Evolutionary conservation across 129 eudicot species (phyloP).

Genomic region (Flaveria ramosissima): DNA sequence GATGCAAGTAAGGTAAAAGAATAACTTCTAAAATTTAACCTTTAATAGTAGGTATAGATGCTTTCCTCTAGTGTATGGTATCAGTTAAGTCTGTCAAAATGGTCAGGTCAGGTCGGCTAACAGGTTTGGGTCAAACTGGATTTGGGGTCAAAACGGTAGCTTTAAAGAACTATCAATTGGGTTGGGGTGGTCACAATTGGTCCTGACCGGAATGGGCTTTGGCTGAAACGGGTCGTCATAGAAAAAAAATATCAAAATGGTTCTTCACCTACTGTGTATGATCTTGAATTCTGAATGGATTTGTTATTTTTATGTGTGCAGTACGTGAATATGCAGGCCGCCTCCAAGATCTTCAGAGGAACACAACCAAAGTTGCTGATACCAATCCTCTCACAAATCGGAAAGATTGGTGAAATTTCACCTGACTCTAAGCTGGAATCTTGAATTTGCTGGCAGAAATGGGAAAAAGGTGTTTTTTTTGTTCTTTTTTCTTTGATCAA

Average conservation of each 20-base stretch:
- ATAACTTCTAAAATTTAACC: neutral
- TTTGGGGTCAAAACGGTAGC: too few relatives aligned
- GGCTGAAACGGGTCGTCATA: too few relatives aligned
- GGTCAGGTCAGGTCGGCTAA: neutral
- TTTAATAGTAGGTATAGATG: neutral
- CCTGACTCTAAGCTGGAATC: conserved; percentile 64
- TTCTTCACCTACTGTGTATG: neutral
- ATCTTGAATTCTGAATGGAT: conserved; percentile 15
- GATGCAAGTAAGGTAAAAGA: conserved; percentile 57
- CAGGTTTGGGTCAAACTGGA: neutral
- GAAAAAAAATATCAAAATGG: too few relatives aligned
- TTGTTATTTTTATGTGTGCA: conserved; percentile 36
- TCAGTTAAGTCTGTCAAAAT: neutral
- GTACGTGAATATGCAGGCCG: conserved; percentile 56
- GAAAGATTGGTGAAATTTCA: conserved; percentile 46
- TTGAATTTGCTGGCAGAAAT: conserved; percentile 37
- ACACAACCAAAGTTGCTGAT: conserved; percentile 40
- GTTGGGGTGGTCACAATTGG: too few relatives aligned
- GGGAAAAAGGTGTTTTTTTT: conserved; percentile 33
- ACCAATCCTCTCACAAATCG: conserved; percentile 41
- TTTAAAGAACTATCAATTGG: too few relatives aligned
- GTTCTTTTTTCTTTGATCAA: conserved; percentile 33
- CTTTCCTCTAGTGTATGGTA: neutral
- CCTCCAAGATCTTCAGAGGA: conserved; percentile 46
- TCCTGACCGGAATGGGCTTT: too few relatives aligned